phyloP scores from a whole-genome alignment of 257 asterid genomes.

The Fraxinus anomala region DNA sequence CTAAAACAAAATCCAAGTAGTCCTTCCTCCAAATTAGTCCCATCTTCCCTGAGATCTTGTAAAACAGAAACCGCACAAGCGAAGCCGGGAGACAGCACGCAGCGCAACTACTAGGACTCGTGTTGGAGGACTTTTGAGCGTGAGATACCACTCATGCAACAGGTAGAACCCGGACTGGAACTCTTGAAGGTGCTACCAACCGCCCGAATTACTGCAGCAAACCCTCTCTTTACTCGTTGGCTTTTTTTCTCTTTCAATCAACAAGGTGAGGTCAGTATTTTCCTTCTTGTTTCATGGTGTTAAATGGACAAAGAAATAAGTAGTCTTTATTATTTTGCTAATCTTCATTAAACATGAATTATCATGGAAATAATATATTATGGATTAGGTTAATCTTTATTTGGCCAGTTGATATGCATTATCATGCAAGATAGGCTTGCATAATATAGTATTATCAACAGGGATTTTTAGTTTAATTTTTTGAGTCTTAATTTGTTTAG shows the following conservation, averaged over 20 bases:
- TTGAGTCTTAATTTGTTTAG: no score
- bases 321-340: neutral
- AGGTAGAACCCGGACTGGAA: neutral
- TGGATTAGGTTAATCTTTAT: neutral
- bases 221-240: neutral
- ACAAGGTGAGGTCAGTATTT: neutral
- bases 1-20: conserved; percentile 54
- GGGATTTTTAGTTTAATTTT: neutral
- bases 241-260: neutral
- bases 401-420: neutral
- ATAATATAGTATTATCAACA: neutral
- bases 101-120: neutral
- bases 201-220: neutral
- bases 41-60: conserved; percentile 25
- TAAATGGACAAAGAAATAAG: neutral
- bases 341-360: neutral
- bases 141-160: neutral
- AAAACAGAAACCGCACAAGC: neutral
- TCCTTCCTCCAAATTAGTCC: conserved; percentile 55
- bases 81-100: neutral
- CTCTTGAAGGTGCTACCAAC: neutral
- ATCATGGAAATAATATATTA: neutral
- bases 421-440: neutral
- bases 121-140: conserved; percentile 12
- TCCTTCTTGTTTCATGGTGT: neutral